These are phyloP conservation scores for Trichoderma endophyticum DNA, from an alignment of 2,329 filamentous ascomycete genomes.

Conservation along the genomic window DNA sequence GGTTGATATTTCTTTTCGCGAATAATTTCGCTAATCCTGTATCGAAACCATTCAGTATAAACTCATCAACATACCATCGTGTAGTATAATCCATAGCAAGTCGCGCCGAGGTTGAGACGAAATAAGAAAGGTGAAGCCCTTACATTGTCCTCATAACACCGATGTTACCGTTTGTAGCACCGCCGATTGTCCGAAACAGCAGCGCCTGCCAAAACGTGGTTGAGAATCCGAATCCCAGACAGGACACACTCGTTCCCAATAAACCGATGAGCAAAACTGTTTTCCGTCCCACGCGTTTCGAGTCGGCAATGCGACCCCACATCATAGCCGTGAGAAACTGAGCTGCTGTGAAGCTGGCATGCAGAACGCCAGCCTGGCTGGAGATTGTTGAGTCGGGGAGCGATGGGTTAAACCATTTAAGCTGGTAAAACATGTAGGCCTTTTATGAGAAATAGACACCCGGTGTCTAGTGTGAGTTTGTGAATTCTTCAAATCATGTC, in stretches of 20 bases:
- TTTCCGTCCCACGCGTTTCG: slow-evolving; percentile 67
- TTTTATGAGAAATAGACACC: slow-evolving; percentile 31
- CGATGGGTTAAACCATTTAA: slow-evolving; percentile 67
- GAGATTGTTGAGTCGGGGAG: slow-evolving; percentile 64
- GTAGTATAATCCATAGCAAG: background rate
- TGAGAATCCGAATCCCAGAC: slow-evolving; percentile 61
- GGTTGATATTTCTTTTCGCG: slow-evolving; percentile 65
- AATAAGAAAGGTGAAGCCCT: slow-evolving; percentile 15
- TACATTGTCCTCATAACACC: slow-evolving; percentile 73
- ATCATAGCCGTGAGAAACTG: slow-evolving; percentile 81
- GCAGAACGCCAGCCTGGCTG: slow-evolving; percentile 71
- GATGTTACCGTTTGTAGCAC: slow-evolving; percentile 69
- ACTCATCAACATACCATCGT: background rate
- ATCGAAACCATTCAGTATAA: background rate
- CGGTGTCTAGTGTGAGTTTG: background rate
- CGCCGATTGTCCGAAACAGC: slow-evolving; percentile 64
- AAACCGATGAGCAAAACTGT: slow-evolving; percentile 74
- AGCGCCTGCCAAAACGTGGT: slow-evolving; percentile 68
- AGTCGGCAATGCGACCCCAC: slow-evolving; percentile 72
- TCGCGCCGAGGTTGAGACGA: background rate
- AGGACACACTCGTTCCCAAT: slow-evolving; percentile 53
- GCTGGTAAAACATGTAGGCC: slow-evolving; percentile 83
- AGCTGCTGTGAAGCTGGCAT: slow-evolving; percentile 74
- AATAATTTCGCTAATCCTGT: slow-evolving; percentile 63
- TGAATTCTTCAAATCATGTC: background rate